Conservation (phyloP, 805 yeast species). For the Kodamaea hsintzibuensis region DNA sequence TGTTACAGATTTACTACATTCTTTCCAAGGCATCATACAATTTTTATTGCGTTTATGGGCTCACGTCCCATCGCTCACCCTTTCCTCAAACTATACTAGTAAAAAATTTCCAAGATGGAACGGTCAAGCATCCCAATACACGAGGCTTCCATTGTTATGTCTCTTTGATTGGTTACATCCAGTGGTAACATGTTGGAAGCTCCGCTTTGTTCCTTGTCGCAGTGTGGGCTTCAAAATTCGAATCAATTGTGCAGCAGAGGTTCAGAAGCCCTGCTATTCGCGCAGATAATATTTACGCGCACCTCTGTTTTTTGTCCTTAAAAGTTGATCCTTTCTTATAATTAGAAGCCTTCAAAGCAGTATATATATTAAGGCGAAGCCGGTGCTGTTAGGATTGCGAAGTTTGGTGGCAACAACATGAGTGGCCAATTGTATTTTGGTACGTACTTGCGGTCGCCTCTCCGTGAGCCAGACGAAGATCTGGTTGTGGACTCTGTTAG, state of each 20-base stretch:
- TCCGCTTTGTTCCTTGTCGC: constrained; percentile 3
- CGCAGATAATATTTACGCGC: constrained; percentile 1
- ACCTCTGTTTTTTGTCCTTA: background rate
- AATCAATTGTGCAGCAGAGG: background rate
- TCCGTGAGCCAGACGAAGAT: background rate
- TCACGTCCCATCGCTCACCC: background rate
- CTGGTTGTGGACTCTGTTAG: background rate
- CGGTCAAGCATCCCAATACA: background rate
- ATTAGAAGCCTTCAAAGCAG: background rate
- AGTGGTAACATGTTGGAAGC: constrained; percentile 7
- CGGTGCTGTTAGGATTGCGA: background rate
- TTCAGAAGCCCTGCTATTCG: background rate
- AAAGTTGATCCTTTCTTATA: background rate
- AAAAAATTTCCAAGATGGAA: background rate
- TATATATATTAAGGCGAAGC: background rate
- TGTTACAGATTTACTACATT: background rate
- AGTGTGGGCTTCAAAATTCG: background rate
- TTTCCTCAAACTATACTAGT: background rate
- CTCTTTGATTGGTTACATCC: background rate
- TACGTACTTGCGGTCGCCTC: constrained; percentile 3
- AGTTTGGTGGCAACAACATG: background rate
- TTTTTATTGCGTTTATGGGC: background rate
- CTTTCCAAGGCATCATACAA: background rate
- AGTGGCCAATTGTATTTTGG: constrained; percentile 2
- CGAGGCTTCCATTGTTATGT: constrained; percentile 1